These are phyloP conservation scores for Raffaelea albimanens DNA, from an alignment of 2,329 filamentous ascomycete species.

Conservation along the genomic window DNA sequence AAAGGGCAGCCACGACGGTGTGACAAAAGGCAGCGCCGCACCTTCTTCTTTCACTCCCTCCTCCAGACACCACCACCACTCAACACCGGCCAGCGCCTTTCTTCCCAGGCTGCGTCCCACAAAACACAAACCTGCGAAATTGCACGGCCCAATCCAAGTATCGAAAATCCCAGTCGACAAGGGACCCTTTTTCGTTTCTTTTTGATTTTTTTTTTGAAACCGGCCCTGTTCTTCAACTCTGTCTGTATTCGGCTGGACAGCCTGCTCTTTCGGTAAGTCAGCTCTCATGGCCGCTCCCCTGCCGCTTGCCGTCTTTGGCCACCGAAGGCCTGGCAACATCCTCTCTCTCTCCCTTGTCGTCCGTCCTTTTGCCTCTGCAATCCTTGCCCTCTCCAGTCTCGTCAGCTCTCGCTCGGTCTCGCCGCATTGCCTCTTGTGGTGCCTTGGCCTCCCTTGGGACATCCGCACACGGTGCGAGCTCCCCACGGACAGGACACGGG, in stretches of 20 bases:
- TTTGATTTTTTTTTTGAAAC: background rate
- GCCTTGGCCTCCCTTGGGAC: no score
- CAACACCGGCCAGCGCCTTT: no score
- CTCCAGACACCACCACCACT: background rate
- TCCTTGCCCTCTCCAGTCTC: background rate
- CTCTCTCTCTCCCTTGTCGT: background rate
- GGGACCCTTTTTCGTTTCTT: background rate
- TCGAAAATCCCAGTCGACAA: no score
- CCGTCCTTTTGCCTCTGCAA: background rate
- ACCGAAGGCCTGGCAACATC: background rate
- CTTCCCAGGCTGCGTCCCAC: no score
- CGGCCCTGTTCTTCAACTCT: background rate
- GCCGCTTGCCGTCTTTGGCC: slow-evolving; percentile 2
- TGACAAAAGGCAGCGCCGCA: background rate
- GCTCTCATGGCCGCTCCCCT: background rate
- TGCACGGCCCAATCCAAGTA: no score
- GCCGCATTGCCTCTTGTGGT: no score
- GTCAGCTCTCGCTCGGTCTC: no score
- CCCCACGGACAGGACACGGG: no score
- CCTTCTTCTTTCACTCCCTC: background rate
- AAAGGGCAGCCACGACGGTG: background rate
- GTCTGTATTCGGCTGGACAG: no score
- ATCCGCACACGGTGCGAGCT: no score
- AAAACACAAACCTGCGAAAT: no score
- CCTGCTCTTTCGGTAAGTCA: no score